phyloP scores from a whole-genome alignment of 768 basidiomycete genomes.

The Kwoniella newhampshirensis region DNA sequence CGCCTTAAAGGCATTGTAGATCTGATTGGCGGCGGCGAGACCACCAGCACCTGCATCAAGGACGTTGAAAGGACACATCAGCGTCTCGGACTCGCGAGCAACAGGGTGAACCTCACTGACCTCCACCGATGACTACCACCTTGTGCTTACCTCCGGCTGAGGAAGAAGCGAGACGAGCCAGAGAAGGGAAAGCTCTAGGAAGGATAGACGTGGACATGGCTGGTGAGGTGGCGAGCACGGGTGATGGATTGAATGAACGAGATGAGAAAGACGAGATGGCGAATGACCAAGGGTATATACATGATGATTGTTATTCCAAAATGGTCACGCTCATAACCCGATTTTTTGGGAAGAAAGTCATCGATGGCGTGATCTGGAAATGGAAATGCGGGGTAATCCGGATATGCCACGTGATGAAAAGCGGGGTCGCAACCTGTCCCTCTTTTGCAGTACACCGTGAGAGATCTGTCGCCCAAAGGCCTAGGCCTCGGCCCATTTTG shows the following conservation, averaged over 20 bases:
- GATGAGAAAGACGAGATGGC: background rate
- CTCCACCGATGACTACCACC: constrained; percentile 82
- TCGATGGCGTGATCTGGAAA: constrained; percentile 9
- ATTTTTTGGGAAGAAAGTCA: constrained; percentile 13
- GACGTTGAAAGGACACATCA: background rate
- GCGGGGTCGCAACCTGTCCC: background rate
- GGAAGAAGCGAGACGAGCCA: constrained; percentile 44
- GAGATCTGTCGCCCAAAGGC: background rate
- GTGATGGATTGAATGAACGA: background rate
- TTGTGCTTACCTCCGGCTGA: constrained; percentile 61
- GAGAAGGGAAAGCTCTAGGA: constrained; percentile 13
- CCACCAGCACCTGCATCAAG: constrained; percentile 81
- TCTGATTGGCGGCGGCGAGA: constrained; percentile 78
- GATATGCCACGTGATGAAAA: constrained; percentile 1
- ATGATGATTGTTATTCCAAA: background rate
- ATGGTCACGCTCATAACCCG: background rate
- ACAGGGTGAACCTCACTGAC: constrained; percentile 60
- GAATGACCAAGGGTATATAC: background rate
- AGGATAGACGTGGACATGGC: constrained; percentile 15
- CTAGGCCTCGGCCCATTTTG: background rate
- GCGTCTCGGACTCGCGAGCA: background rate
- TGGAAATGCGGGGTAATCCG: constrained; percentile 7
- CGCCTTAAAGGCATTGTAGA: constrained; percentile 73
- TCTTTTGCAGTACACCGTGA: background rate
- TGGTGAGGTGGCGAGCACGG: background rate